Percentiles rank a stretch among this genome's conserved stretches.
phyloP scores from a whole-genome alignment of 345 rosid genomes.

The Eutrema yunnanense region DNA sequence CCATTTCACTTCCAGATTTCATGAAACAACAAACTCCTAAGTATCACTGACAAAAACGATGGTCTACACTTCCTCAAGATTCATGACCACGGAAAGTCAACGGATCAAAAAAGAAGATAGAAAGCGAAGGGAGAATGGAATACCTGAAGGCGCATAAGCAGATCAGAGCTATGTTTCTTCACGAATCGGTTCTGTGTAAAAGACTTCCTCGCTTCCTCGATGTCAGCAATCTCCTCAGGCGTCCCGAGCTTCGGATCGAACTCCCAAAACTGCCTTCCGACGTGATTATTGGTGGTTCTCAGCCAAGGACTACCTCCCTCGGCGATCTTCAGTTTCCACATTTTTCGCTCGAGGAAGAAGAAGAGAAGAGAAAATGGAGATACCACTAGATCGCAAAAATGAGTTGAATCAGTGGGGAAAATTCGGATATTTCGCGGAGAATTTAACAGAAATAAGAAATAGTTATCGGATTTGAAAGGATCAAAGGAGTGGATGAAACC shows the following conservation, averaged over 20 bases:
- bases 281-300: slow-evolving; percentile 54
- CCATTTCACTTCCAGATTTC: not conserved
- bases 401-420: not conserved
- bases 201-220: slow-evolving; percentile 53
- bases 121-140: not conserved
- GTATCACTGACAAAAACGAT: not conserved
- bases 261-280: slow-evolving; percentile 87
- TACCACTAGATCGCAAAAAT: not conserved
- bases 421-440: not conserved
- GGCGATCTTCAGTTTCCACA: slow-evolving; percentile 91
- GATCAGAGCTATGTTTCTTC: slow-evolving; percentile 81
- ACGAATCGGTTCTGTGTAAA: slow-evolving; percentile 52
- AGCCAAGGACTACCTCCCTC: slow-evolving; percentile 83
- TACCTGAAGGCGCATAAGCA: slow-evolving; percentile 87
- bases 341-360: slow-evolving; percentile 10
- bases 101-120: not conserved
- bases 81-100: not conserved
- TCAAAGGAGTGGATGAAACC: not conserved
- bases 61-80: not conserved
- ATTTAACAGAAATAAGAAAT: not conserved
- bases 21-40: not conserved
- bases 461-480: not conserved
- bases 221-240: slow-evolving; percentile 50
- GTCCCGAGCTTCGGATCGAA: slow-evolving; percentile 67
- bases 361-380: not conserved